Evolutionary conservation across 257 asterid species (phyloP).

Genomic region (Rauvolfia tetraphylla): DNA sequence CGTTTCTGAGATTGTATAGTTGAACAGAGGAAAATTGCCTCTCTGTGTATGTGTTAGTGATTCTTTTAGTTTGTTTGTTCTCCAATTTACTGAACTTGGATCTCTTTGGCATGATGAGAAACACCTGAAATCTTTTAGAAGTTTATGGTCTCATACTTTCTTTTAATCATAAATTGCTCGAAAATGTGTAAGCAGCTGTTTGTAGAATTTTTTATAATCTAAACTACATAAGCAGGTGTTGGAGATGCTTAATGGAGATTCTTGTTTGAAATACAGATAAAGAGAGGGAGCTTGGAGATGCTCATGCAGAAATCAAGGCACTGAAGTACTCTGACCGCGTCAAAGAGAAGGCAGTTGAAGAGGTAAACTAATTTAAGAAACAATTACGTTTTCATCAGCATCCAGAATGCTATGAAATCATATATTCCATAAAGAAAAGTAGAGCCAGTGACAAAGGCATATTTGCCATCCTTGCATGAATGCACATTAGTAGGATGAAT

Average conservation of each 20-base stretch:
- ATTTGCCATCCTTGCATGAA: neutral
- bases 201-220: neutral
- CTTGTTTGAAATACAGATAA: conserved; percentile 50
- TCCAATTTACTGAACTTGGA: neutral
- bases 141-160: neutral
- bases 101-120: neutral
- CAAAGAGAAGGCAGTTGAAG: conserved; percentile 86
- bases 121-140: neutral
- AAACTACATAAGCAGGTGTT: neutral
- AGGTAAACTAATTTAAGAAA: conserved; percentile 37
- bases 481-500: neutral
- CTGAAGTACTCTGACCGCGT: conserved; percentile 72
- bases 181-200: neutral
- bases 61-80: neutral
- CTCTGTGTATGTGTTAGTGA: neutral
- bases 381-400: neutral
- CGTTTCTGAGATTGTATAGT: neutral
- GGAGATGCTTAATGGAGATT: conserved; percentile 15
- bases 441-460: neutral
- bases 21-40: neutral
- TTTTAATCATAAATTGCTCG: neutral
- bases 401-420: neutral
- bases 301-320: conserved; percentile 66
- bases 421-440: neutral
- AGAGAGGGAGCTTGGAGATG: conserved; percentile 78